These are phyloP conservation scores for Panicum virgatum DNA, from an alignment of 202 grass and related monocot species.

Conservation along the genomic window DNA sequence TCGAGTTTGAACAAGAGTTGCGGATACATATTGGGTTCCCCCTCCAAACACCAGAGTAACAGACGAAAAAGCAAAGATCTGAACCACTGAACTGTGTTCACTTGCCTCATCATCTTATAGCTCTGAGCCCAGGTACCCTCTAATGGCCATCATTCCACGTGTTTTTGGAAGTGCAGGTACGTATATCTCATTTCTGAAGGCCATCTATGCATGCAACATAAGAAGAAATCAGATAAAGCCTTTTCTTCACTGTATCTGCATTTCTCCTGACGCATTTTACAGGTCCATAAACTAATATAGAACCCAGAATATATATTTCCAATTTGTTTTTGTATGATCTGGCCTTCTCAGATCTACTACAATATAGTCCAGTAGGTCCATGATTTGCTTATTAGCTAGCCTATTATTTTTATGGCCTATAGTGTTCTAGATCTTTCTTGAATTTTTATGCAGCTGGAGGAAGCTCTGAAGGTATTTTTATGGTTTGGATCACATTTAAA, in stretches of 20 bases:
- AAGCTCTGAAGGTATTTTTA: background rate
- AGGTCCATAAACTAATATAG: no score
- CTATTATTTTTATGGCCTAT: no score
- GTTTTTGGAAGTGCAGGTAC: constrained; percentile 13
- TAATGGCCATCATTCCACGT: constrained; percentile 13
- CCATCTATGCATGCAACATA: constrained; percentile 33
- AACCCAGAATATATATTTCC: no score
- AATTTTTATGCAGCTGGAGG: background rate
- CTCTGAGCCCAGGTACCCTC: no score
- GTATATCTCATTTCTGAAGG: constrained; percentile 20
- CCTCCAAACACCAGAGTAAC: background rate
- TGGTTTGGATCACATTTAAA: background rate
- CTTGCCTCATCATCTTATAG: background rate
- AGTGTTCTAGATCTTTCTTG: constrained; percentile 17
- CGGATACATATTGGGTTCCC: background rate
- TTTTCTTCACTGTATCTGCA: constrained; percentile 2
- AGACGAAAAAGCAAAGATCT: background rate
- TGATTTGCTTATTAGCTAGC: no score
- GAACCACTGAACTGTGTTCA: background rate
- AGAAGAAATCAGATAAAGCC: constrained; percentile 12
- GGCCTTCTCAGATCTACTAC: background rate
- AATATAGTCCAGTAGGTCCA: background rate
- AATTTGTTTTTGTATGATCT: no score
- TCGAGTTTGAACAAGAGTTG: background rate
- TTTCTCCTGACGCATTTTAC: constrained; percentile 6